phyloP scores from a whole-genome alignment of 495 filamentous ascomycete genomes.

The Aspergillus coremiiformis region DNA sequence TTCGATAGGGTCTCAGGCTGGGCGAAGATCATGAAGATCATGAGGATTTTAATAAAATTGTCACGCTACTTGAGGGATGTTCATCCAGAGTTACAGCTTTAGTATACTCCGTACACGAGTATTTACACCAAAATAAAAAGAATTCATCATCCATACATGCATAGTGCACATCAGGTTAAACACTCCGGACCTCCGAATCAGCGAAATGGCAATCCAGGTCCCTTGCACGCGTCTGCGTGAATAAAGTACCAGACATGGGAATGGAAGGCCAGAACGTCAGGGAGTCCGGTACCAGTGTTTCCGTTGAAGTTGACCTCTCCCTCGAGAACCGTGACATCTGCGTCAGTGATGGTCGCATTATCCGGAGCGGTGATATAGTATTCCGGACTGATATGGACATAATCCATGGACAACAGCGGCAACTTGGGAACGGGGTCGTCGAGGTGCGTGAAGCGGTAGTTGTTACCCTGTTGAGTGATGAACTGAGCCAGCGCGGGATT shows the following conservation, averaged over 20 bases:
- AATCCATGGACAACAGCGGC: slow-evolving; percentile 49
- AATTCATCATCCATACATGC: not conserved
- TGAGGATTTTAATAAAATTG: too few species aligned
- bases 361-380: slow-evolving; percentile 45
- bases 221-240: slow-evolving; percentile 20
- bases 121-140: not conserved
- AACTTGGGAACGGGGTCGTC: slow-evolving; percentile 58
- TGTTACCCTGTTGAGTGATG: slow-evolving; percentile 45
- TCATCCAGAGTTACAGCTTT: too few species aligned
- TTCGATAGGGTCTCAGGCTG: too few species aligned
- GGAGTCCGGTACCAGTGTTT: slow-evolving; percentile 34
- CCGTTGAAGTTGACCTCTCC: slow-evolving; percentile 32
- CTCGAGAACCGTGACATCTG: slow-evolving; percentile 26
- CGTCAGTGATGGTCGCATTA: slow-evolving; percentile 24
- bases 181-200: too few species aligned
- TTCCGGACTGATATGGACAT: slow-evolving; percentile 56
- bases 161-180: not conserved
- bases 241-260: slow-evolving; percentile 46
- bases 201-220: slow-evolving; percentile 15
- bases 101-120: too few species aligned
- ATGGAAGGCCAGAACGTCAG: slow-evolving; percentile 9
- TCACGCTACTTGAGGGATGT: too few species aligned
- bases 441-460: slow-evolving; percentile 57
- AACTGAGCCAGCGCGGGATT: slow-evolving; percentile 45
- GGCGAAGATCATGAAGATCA: too few species aligned